phyloP scores from a whole-genome alignment of 352 stramenopile species.

The Phytophthora idaei region DNA sequence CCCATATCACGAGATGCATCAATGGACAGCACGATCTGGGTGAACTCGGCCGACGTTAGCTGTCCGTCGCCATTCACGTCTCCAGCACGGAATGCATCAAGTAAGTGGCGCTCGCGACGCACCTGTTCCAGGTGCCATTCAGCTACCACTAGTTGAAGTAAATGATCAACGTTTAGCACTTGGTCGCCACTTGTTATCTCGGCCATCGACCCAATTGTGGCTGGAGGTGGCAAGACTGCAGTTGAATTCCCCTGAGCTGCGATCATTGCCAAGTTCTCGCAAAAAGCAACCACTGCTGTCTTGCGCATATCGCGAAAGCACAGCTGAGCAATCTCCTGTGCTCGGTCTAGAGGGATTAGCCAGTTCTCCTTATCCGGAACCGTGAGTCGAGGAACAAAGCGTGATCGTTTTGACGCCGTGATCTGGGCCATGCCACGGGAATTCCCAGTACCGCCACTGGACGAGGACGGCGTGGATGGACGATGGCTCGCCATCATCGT shows the following conservation, averaged over 20 bases:
- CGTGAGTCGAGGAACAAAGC: constrained; percentile 54
- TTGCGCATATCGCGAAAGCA: constrained; percentile 83
- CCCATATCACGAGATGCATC: constrained; percentile 65
- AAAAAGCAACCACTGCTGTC: constrained; percentile 57
- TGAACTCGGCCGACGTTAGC: constrained; percentile 79
- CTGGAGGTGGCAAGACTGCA: constrained; percentile 11
- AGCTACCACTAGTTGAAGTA: constrained; percentile 65
- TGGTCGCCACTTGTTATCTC: constrained; percentile 16
- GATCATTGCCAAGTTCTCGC: constrained; percentile 58
- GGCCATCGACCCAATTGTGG: background rate
- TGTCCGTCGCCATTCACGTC: constrained; percentile 84
- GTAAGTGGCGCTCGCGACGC: constrained; percentile 65
- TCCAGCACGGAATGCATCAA: constrained; percentile 76
- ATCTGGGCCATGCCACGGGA: constrained; percentile 16
- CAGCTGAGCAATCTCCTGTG: constrained; percentile 61
- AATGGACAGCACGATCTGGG: constrained; percentile 80
- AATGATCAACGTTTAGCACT: constrained; percentile 69
- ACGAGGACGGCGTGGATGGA: constrained; percentile 6
- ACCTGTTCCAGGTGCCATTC: constrained; percentile 78
- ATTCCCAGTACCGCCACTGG: constrained; percentile 5
- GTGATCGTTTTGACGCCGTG: constrained; percentile 45
- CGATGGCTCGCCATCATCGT: constrained; percentile 22
- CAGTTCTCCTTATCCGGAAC: constrained; percentile 79
- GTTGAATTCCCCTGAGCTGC: constrained; percentile 49
- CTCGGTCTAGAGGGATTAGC: constrained; percentile 67